These are phyloP conservation scores for Hypericum perforatum DNA, from an alignment of 345 rosid genomes.

Conservation along the genomic window DNA sequence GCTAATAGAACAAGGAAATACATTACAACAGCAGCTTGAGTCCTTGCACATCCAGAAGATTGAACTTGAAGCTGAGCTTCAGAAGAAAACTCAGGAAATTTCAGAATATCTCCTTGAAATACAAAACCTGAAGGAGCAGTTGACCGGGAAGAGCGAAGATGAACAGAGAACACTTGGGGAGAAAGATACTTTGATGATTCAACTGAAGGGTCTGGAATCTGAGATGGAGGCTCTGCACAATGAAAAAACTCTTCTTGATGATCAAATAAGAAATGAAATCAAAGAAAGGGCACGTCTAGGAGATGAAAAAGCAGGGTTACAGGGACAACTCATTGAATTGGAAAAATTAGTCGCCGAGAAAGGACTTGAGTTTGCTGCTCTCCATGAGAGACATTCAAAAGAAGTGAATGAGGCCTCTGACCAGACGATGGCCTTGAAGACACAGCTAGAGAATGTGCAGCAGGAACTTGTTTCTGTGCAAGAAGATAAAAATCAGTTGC, in stretches of 20 bases:
- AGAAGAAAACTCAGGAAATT: conserved; percentile 39
- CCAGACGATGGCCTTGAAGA: conserved; percentile 30
- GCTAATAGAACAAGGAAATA: conserved; percentile 39
- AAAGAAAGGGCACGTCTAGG: conserved; percentile 12
- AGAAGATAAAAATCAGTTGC: conserved; percentile 30
- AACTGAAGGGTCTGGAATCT: conserved; percentile 18
- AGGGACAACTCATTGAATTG: conserved; percentile 26
- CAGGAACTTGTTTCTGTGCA: conserved; percentile 41
- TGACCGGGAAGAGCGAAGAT: conserved; percentile 15
- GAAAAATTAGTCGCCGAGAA: conserved; percentile 31
- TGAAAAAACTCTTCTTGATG: conserved; percentile 23
- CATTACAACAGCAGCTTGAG: conserved; percentile 42
- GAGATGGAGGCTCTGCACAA: conserved; percentile 15
- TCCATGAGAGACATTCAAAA: conserved; percentile 26
- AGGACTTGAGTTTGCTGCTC: conserved; percentile 32
- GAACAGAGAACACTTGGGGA: conserved; percentile 19
- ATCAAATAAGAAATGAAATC: conserved; percentile 11
- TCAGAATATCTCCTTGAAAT: conserved; percentile 32
- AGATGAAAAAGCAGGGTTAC: conserved; percentile 19
- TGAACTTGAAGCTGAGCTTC: conserved; percentile 43
- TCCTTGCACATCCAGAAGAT: conserved; percentile 42
- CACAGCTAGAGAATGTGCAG: conserved; percentile 31
- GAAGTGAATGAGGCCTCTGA: conserved; percentile 38
- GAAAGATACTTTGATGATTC: conserved; percentile 14
- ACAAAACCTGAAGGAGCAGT: conserved; percentile 22